A percentile compares a stretch with the other conserved stretches of the same genome.
These are phyloP conservation scores for Arthroderma sp. DNA, from an alignment of 2,329 filamentous ascomycete genomes.

Conservation along the genomic window DNA sequence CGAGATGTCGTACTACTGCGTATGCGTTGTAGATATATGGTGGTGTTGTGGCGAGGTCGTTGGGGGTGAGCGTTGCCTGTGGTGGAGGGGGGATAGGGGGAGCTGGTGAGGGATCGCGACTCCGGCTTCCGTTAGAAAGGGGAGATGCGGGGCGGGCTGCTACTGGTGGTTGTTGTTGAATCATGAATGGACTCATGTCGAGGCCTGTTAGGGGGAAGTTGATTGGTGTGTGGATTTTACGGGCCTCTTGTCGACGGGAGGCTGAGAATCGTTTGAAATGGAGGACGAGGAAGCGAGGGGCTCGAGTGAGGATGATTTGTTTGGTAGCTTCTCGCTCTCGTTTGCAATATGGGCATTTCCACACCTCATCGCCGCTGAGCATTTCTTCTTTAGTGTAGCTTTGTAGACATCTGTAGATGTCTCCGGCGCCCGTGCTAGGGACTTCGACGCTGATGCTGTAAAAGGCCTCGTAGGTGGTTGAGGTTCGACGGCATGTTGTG, in stretches of 20 bases:
- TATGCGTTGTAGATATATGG: constrained; percentile 76
- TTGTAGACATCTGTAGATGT: constrained; percentile 56
- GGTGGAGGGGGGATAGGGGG: constrained; percentile 34
- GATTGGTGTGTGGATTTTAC: constrained; percentile 59
- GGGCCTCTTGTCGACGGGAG: constrained; percentile 40
- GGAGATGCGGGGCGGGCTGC: constrained; percentile 18
- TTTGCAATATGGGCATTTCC: constrained; percentile 65
- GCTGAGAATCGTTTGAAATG: constrained; percentile 59
- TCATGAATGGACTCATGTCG: constrained; percentile 47
- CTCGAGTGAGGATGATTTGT: constrained; percentile 59
- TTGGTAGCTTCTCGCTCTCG: constrained; percentile 53
- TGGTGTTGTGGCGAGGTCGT: constrained; percentile 23
- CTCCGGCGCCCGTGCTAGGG: constrained; percentile 43
- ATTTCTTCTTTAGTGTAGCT: constrained; percentile 56
- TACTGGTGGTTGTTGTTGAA: constrained; percentile 23
- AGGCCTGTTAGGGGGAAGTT: constrained; percentile 65
- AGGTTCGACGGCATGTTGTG: constrained; percentile 47
- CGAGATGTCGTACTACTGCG: constrained; percentile 66
- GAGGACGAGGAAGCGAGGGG: constrained; percentile 66
- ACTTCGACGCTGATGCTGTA: constrained; percentile 61
- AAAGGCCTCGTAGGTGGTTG: constrained; percentile 56
- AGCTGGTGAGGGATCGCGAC: constrained; percentile 45
- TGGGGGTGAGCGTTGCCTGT: constrained; percentile 1
- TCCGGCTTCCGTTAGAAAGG: constrained; percentile 21
- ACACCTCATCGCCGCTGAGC: constrained; percentile 53